Conservation (phyloP, 331 rosid species). For the Saraca asoca region DNA sequence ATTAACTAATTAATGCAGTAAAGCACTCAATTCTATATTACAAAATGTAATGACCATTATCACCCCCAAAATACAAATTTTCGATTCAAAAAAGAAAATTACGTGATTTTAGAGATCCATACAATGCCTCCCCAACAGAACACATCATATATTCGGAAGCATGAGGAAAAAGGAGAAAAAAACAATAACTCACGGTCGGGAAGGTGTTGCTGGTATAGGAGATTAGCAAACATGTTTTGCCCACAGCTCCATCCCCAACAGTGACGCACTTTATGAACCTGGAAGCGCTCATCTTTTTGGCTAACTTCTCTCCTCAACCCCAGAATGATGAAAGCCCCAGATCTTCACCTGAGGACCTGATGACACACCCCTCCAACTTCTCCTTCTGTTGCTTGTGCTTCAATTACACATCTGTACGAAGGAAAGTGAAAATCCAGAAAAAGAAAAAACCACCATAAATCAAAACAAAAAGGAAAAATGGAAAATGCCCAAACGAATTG, state of each 20-base stretch:
- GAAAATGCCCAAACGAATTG: constrained; percentile 35
- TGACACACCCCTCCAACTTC: constrained; percentile 42
- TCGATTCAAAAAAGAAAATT: neutral
- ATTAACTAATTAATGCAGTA: neutral
- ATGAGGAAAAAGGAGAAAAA: neutral
- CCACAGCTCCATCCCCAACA: constrained; percentile 99
- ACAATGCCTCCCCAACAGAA: constrained; percentile 5
- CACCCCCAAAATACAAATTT: neutral
- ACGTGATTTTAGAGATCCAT: neutral
- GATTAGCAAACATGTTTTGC: constrained; percentile 96
- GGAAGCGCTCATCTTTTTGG: constrained; percentile 81
- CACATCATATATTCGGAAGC: neutral
- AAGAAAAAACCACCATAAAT: constrained; percentile 18
- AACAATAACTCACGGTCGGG: constrained; percentile 69
- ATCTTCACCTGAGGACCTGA: constrained; percentile 95
- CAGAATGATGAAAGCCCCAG: constrained; percentile 64
- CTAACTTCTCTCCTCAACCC: constrained; percentile 20
- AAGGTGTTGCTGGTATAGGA: constrained; percentile 99
- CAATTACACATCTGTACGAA: constrained; percentile 57
- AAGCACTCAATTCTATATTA: neutral
- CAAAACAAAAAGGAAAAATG: neutral
- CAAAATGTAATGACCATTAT: neutral
- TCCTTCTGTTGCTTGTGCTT: constrained; percentile 44
- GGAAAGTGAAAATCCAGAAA: constrained; percentile 26
- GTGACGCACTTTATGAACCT: constrained; percentile 99